Base-by-base conservation (phyloP, 1,139 yeast species). In the Yamadazyma triangularis region DNA sequence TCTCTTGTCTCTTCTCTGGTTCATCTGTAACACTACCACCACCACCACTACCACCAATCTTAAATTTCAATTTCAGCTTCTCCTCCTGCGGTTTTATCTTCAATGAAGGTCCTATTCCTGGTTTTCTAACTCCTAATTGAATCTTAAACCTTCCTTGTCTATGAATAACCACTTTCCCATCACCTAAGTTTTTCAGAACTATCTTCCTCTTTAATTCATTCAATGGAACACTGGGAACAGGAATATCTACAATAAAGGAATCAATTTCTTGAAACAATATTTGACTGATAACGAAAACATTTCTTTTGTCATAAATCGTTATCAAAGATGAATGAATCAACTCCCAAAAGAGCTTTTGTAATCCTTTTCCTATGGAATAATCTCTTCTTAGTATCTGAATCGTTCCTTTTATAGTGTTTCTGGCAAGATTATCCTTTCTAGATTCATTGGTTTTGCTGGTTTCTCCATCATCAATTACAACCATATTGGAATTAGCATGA, bases 211-310 rank as follows among this genome's bases (percentile, higher is more conserved):
- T 63, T 30, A 67, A 48, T 39, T 79, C 80, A 32, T 74, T 69
- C 11, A 61, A 42, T 10, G 70, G 63, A 18, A 67, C 60, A 44
- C 64, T 60, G 3, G 96, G 96, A 12, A 79, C 60, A 2, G 79
- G 73, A 13, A 88, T 58, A 8, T 63, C 70, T 1, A 87, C 85
- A 13, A 73, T 50, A 28, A 79, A 72, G 3, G 77, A 65, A 42
- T 83, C 81, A 23, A 64, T 57, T n/a, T 87, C 76, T 25, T 73
- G 73, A 47, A 76, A 85, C 24, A 91, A 56, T 5, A 89, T 70
- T 31, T 77, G 76, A 35, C 85, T 66, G 2, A 85, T 51, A 36
- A 77, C 84, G 42, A 85, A 79, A 11, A 91, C 50, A 24, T 70
- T 59, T 38, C 91, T 68, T 40, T 81, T 75, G 28, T 78, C 80